Conservation (phyloP, 1,284 basidiomycete species). For the Cutaneotrichosporon cavernicola region DNA sequence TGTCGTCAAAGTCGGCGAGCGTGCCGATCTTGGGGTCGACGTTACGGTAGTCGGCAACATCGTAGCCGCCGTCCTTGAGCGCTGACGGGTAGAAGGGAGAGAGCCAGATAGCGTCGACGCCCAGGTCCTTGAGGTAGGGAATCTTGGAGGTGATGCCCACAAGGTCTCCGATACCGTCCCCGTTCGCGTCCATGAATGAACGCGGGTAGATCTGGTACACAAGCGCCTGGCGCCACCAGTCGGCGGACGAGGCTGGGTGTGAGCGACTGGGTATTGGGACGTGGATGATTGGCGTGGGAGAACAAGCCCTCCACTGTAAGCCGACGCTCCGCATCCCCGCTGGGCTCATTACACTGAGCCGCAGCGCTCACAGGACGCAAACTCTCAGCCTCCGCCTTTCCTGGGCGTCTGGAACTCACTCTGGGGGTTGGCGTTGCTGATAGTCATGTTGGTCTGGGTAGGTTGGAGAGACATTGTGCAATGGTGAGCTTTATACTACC, state of each 20-base stretch:
- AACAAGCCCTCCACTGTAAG: neutral
- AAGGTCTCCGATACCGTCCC: conserved; percentile 73
- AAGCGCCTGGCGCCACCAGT: conserved; percentile 66
- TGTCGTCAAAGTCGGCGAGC: conserved; percentile 67
- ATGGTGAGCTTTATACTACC: conserved; percentile 1
- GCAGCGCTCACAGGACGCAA: neutral
- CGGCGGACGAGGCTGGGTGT: conserved; percentile 9
- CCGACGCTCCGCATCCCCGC: neutral
- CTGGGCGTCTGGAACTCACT: neutral
- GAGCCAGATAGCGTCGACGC: conserved; percentile 71
- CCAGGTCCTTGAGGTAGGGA: conserved; percentile 68
- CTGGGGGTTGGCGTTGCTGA: neutral
- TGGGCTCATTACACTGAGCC: no score
- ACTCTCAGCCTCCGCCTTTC: neutral
- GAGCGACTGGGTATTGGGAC: neutral
- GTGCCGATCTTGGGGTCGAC: conserved; percentile 73
- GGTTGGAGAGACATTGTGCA: neutral
- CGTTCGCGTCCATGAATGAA: conserved; percentile 69
- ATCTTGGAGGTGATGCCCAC: conserved; percentile 66
- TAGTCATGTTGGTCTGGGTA: neutral
- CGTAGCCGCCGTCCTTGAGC: conserved; percentile 68
- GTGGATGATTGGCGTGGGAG: neutral
- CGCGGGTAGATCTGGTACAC: conserved; percentile 74
- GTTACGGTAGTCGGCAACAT: conserved; percentile 71
- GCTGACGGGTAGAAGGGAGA: conserved; percentile 71